Base-by-base conservation (phyloP, 495 filamentous ascomycete species). In the Cetradonia linearis region DNA sequence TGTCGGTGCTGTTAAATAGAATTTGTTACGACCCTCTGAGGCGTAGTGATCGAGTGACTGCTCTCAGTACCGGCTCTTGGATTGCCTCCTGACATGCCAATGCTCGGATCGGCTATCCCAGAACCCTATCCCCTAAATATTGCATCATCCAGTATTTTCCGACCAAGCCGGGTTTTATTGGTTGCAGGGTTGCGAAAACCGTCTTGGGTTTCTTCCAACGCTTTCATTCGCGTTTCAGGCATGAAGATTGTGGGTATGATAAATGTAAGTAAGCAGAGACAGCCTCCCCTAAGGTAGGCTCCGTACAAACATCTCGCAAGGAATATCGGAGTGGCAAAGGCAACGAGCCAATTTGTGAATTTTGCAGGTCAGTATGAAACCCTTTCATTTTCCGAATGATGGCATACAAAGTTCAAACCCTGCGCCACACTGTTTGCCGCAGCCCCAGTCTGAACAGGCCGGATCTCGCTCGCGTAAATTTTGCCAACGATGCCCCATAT, bases 251-350 rank as follows among this genome's bases (percentile, higher is more conserved):
- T 68, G 53, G 79, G 77, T 1, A 84, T 74, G 16, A 71, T 37
- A 0, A 78, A 72, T 0, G 81, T 81, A 33, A 76, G 60, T 11
- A 81, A 58, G 1, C 77, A 68, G 36, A 72, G 73, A 13, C 67
- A 50, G 31, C 79, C 83, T 56, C 81, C 85, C 9, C 86, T 66
- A 47, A 86, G 85, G 64, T 86, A 86, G 0, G 78, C 77, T 1
- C 81, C 82, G 38, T 69, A 86, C 2, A 73, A 73, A 5, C 76
- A 82, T 6, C 74, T 75, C 0, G 78, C 77, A 9, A 87, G 71
- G 23, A 88, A 72, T 10, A 86, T 78, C 0, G 84, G 85, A 0
- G 83, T 84, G 5, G 77, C 76, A 54, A 87, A 74, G 3, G 83
- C 84, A 3, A 87, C 78, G n/a, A 86, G 67, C 68, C 79, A 86